Conservation (phyloP, 2,329 filamentous ascomycete species). For the Nigrospora sphaerica region DNA sequence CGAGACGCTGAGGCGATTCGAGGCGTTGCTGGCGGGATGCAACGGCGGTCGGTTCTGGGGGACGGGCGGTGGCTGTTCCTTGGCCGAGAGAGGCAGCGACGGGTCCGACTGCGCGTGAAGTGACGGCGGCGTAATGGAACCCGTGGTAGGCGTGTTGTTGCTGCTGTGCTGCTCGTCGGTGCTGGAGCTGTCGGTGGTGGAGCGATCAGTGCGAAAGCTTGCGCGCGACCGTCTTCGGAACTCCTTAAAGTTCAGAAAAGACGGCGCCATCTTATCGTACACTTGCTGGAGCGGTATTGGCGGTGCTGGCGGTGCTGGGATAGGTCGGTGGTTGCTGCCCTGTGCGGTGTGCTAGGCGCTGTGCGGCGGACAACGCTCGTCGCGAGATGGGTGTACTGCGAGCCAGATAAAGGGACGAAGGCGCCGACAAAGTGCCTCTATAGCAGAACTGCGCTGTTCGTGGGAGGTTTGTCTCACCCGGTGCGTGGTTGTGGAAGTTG, state of each 20-base stretch:
- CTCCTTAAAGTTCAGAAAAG: constrained; percentile 64
- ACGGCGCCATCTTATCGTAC: constrained; percentile 41
- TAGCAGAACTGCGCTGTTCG: too few relatives aligned
- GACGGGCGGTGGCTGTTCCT: constrained; percentile 31
- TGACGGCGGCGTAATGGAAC: constrained; percentile 70
- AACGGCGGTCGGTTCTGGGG: constrained; percentile 28
- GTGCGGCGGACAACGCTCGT: too few relatives aligned
- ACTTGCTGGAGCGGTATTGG: constrained; percentile 2
- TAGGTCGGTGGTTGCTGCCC: too few relatives aligned
- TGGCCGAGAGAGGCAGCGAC: constrained; percentile 55
- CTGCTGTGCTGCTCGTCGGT: constrained; percentile 48
- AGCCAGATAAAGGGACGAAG: too few relatives aligned
- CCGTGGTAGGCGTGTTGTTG: constrained; percentile 57
- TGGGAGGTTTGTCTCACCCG: too few relatives aligned
- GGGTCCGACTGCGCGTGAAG: constrained; percentile 60
- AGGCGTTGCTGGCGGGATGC: constrained; percentile 26
- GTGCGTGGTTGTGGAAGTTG: too few relatives aligned
- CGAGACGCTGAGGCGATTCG: constrained; percentile 56
- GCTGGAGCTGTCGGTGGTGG: constrained; percentile 51
- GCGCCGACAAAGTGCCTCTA: too few relatives aligned
- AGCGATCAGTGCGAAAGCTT: constrained; percentile 61
- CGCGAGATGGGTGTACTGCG: too few relatives aligned
- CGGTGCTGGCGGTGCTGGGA: too few relatives aligned
- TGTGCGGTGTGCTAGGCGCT: too few relatives aligned
- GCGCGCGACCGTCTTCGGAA: constrained; percentile 70